Percentiles rank a stretch among this genome's conserved stretches.
Evolutionary conservation across 2,329 filamentous ascomycete species (phyloP).

Genomic region (Colletotrichum echinochloae): DNA sequence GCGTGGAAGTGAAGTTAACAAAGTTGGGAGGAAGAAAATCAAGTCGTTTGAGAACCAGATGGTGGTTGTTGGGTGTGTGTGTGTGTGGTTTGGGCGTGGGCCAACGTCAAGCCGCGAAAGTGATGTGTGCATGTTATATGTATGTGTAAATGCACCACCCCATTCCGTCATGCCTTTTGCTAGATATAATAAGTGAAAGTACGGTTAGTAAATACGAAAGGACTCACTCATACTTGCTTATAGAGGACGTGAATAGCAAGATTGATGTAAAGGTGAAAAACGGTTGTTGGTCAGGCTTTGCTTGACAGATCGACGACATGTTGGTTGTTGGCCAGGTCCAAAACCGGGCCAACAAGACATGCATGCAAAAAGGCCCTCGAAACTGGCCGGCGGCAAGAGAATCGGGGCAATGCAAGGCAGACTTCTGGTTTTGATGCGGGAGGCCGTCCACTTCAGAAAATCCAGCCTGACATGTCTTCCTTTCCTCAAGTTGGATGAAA

Average conservation of each 20-base stretch:
- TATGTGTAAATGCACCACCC: too few relatives aligned
- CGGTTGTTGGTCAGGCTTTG: neutral
- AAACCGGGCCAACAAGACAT: neutral
- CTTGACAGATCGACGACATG: neutral
- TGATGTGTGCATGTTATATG: neutral
- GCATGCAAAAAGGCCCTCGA: neutral
- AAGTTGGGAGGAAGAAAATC: too few relatives aligned
- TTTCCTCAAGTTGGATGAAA: neutral
- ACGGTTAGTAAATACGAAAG: too few relatives aligned
- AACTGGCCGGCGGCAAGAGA: conserved; percentile 5
- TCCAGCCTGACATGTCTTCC: too few relatives aligned
- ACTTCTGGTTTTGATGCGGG: neutral
- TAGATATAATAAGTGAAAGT: too few relatives aligned
- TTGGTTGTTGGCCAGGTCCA: neutral
- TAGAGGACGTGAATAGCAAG: neutral
- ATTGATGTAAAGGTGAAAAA: too few relatives aligned
- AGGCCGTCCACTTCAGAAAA: conserved; percentile 9
- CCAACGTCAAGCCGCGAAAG: neutral
- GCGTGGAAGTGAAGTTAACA: too few relatives aligned
- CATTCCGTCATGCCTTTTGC: neutral
- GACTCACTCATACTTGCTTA: too few relatives aligned
- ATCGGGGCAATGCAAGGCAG: conserved; percentile 1
- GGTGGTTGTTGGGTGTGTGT: neutral
- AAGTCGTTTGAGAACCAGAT: too few relatives aligned
- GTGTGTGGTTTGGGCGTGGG: neutral